A percentile compares a stretch with the other conserved stretches of the same genome.
Evolutionary conservation across 2,329 filamentous ascomycete genomes (phyloP).

Genomic region (Diplodia mutila): DNA sequence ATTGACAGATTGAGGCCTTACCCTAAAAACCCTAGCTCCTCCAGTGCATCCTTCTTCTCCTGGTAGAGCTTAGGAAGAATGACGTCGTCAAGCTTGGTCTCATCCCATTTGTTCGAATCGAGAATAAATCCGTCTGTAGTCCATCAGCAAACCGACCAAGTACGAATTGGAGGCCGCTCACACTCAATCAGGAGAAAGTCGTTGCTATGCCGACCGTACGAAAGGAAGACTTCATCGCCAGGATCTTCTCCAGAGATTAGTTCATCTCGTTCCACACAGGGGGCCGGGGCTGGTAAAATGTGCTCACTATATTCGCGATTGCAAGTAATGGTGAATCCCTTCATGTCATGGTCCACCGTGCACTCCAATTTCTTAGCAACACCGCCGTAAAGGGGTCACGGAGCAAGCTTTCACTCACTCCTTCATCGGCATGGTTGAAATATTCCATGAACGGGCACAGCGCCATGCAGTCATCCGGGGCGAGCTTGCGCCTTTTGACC

Average conservation of each 20-base stretch:
- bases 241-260: slow-evolving; percentile 32
- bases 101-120: slow-evolving; percentile 43
- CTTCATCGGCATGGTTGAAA: slow-evolving; percentile 61
- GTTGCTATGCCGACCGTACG: slow-evolving; percentile 72
- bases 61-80: slow-evolving; percentile 44
- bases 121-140: slow-evolving; percentile 50
- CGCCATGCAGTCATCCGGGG: slow-evolving; percentile 64
- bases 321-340: slow-evolving; percentile 61
- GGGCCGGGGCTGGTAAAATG: not conserved
- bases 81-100: slow-evolving; percentile 47
- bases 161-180: slow-evolving; percentile 23
- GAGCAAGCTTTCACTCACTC: slow-evolving; percentile 32
- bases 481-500: slow-evolving; percentile 46
- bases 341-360: slow-evolving; percentile 54
- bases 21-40: slow-evolving; percentile 49
- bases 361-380: slow-evolving; percentile 46
- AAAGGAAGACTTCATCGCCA: slow-evolving; percentile 69
- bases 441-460: slow-evolving; percentile 75
- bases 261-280: not conserved
- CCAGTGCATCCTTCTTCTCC: slow-evolving; percentile 41
- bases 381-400: slow-evolving; percentile 1
- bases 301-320: slow-evolving; percentile 53
- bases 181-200: slow-evolving; percentile 74
- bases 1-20: slow-evolving; percentile 18
- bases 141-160: not conserved